Percentiles rank a stretch among this genome's conserved stretches.
These are phyloP conservation scores for Phlebiopsis gigantea DNA, from an alignment of 768 basidiomycete genomes.

Conservation along the genomic window DNA sequence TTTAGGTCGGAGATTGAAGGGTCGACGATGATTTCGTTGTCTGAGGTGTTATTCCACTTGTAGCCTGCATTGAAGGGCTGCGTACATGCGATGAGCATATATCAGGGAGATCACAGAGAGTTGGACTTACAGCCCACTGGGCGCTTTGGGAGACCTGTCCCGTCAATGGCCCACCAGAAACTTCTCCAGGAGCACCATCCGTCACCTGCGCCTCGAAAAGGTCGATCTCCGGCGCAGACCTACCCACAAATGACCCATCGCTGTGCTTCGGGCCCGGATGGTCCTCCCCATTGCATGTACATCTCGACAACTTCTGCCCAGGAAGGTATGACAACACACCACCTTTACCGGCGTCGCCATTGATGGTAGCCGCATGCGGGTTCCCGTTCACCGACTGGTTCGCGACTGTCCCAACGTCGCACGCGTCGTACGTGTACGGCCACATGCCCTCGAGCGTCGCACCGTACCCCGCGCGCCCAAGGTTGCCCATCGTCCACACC, in stretches of 20 bases:
- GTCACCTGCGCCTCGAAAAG: conserved; percentile 75
- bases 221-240: conserved; percentile 88
- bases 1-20: conserved; percentile 52
- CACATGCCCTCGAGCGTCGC: conserved; percentile 83
- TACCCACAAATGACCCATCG: conserved; percentile 73
- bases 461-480: conserved; percentile 87
- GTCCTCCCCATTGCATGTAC: conserved; percentile 80
- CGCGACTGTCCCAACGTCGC: conserved; percentile 86
- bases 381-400: conserved; percentile 75
- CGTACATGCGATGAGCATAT: neutral
- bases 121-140: conserved; percentile 69
- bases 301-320: conserved; percentile 82
- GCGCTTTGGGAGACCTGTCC: conserved; percentile 78
- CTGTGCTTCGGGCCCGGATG: conserved; percentile 82
- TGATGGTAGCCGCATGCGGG: conserved; percentile 54
- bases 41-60: conserved; percentile 55
- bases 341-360: conserved; percentile 51
- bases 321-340: conserved; percentile 74
- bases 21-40: conserved; percentile 55
- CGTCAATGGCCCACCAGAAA: conserved; percentile 32
- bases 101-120: conserved; percentile 10
- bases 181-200: conserved; percentile 15
- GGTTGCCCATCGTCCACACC: conserved; percentile 76
- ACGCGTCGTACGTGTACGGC: conserved; percentile 80
- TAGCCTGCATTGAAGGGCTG: conserved; percentile 78